phyloP scores from a whole-genome alignment of 148 eudicot genomes.

The Pharnaceum exiguum region DNA sequence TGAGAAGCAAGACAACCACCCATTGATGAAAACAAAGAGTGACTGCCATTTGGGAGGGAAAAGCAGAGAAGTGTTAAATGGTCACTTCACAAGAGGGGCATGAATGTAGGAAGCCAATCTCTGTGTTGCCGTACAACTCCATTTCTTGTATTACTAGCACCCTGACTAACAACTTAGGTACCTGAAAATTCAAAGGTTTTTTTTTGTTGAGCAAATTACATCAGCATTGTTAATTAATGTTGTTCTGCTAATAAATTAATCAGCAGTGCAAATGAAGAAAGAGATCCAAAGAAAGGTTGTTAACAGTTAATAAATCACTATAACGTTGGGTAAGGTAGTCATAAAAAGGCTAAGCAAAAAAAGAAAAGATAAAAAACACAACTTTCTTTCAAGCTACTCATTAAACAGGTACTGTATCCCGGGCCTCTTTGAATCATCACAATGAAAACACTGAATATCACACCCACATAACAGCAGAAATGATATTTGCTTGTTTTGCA shows the following conservation, averaged over 20 bases:
- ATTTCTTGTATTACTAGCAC: constrained; percentile 18
- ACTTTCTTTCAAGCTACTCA: constrained; percentile 33
- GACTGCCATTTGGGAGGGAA: constrained; percentile 29
- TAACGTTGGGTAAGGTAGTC: constrained; percentile 10
- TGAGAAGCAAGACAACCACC: constrained; percentile 28
- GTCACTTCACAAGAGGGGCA: constrained; percentile 13
- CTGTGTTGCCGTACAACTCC: constrained; percentile 2
- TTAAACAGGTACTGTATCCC: constrained; percentile 8
- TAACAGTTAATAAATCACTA: background rate
- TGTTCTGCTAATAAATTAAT: background rate
- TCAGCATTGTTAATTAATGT: too few relatives aligned
- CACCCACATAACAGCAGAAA: background rate
- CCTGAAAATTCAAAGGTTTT: background rate
- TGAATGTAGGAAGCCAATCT: background rate
- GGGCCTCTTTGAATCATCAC: constrained; percentile 1
- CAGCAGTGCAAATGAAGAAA: constrained; percentile 4
- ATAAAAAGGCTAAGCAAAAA: constrained; percentile 10
- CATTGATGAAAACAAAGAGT: background rate
- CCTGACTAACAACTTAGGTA: constrained; percentile 12
- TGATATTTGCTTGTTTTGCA: constrained; percentile 16
- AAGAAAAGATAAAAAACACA: too few relatives aligned
- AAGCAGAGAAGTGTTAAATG: constrained; percentile 14
- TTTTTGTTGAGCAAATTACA: too few relatives aligned
- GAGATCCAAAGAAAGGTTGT: background rate
- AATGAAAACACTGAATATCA: background rate